These are phyloP conservation scores for Neofusicoccum sp. DNA, from an alignment of 2,329 filamentous ascomycete genomes.

Conservation along the genomic window DNA sequence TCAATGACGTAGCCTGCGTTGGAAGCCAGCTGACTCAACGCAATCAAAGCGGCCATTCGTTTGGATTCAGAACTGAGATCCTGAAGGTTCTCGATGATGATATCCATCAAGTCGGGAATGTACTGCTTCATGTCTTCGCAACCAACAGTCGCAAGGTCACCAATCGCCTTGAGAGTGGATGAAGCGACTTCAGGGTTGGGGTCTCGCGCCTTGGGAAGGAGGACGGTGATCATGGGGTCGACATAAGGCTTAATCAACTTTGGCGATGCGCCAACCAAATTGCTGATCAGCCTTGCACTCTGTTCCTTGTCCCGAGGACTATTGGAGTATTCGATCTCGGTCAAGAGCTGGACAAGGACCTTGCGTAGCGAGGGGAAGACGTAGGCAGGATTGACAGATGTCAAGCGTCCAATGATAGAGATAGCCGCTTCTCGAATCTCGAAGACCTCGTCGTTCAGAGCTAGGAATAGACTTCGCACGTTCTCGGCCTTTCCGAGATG, in stretches of 20 bases:
- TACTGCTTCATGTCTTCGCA: conserved; percentile 93
- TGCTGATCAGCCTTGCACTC: conserved; percentile 87
- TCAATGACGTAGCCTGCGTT: conserved; percentile 98
- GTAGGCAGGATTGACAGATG: conserved; percentile 90
- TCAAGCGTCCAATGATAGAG: conserved; percentile 91
- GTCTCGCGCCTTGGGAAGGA: conserved; percentile 91
- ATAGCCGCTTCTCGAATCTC: conserved; percentile 92
- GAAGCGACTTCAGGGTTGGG: conserved; percentile 84
- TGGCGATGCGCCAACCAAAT: conserved; percentile 91
- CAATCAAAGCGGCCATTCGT: conserved; percentile 86
- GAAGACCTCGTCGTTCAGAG: conserved; percentile 93
- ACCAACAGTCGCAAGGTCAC: conserved; percentile 90
- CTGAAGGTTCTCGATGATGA: conserved; percentile 91
- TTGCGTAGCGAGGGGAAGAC: conserved; percentile 95
- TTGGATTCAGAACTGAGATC: conserved; percentile 90
- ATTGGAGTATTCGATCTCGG: conserved; percentile 94
- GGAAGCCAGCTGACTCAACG: conserved; percentile 87
- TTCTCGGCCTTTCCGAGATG: conserved; percentile 98
- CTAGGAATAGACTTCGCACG: conserved; percentile 91
- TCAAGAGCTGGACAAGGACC: conserved; percentile 92
- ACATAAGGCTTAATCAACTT: conserved; percentile 95
- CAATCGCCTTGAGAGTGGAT: conserved; percentile 92
- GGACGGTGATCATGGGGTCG: conserved; percentile 90
- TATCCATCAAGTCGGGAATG: conserved; percentile 88
- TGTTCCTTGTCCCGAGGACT: conserved; percentile 94